Base-by-base conservation (phyloP, 345 rosid genomes). In the Lepidium didymum region DNA sequence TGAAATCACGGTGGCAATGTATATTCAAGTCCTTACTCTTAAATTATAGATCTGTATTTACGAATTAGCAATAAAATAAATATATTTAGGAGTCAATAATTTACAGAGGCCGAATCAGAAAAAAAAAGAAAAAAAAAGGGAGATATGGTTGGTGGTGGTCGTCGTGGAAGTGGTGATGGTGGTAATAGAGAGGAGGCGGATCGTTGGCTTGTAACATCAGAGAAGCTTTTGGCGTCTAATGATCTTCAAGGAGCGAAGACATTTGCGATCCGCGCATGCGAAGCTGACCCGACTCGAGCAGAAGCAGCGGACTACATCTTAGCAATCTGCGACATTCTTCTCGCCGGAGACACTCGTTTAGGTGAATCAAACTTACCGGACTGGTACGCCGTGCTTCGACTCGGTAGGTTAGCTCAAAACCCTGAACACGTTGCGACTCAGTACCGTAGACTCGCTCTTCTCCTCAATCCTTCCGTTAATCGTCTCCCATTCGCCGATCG, bases 221-320 rank as follows among this genome's bases (percentile, higher is more conserved):
- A 87, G 82, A 94, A 91, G 84, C 91, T 91, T 6, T 67, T 94
- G 4, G 77, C 81, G 10, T 80, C 96, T 1, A 87, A 79, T 15
- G 99, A 94, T 64, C 80, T 89, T 38, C 86, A 86, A 23, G 97
- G 90, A 29, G 87, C 99, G 1, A 76, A 83, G 68, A 84, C 79
- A 40, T 91, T 86, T 56, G 99, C 99, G 80, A 81, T 82, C 81
- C 86, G 96, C 23, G 96, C 86, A 9, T 80, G 96, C 6, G 96
- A 81, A 44, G 84, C 88, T 12, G 87, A 87, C 80, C 91, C 96
- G 18, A 69, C 85, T 27, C 81, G 84, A 31, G 77, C 77, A 13
- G 84, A 85, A 35, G 75, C 78, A 11, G 84, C 95, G 0, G 92
- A 84, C 54, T 90, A 78, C 54, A 80, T 94, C 67, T 85, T 94